Evolutionary conservation across 805 yeast genomes (phyloP), one percentile per base, ranked within the genome.

Genomic region (Wickerhamomyces canadensis): DNA sequence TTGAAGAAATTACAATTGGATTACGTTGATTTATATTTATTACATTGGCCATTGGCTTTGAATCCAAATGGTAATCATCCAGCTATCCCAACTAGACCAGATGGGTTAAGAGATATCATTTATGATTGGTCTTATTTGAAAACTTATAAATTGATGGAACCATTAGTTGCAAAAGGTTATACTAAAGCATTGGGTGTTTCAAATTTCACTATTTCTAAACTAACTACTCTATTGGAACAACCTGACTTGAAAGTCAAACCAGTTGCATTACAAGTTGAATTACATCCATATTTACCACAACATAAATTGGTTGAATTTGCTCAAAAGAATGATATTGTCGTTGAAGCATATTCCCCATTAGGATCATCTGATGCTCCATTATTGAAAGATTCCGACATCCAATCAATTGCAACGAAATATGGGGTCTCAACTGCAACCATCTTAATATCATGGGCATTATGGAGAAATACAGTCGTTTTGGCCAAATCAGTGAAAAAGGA

Each of bases 271-370:
- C 95, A 86, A 66, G 70, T 84, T 41, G 95, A 86, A 64, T 62
- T 77, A 27, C 94, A 85, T 59, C 87, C 89, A 32, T 70, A 70
- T 43, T 66, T 82, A 44, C 84, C 85, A 27, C 88, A 83, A 57
- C 62, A 57, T 12, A 76, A 77, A 48, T 62, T 84, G 42, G 51
- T 70, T 31, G 69, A 72, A 23, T 80, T 54, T 58, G 67, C 77
- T 57, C 61, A 66, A 38, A 50, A 58, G 29, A 64, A 82, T 45
- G 73, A 67, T 44, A 78, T 80, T 43, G 53, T 65, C 19, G 53
- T 80, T 37, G 80, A 80, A 58, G 93, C 93, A n/a, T 85, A 83
- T 61, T 77, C 84, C 22, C 93, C 94, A 25, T 65, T 84, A 47
- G 89, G 88, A 8, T 70, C 80, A 24, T 57, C 63, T 3, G 71